Evolutionary conservation across 768 basidiomycete genomes (phyloP).

Genomic region (Hortiboletus flavorubellus): DNA sequence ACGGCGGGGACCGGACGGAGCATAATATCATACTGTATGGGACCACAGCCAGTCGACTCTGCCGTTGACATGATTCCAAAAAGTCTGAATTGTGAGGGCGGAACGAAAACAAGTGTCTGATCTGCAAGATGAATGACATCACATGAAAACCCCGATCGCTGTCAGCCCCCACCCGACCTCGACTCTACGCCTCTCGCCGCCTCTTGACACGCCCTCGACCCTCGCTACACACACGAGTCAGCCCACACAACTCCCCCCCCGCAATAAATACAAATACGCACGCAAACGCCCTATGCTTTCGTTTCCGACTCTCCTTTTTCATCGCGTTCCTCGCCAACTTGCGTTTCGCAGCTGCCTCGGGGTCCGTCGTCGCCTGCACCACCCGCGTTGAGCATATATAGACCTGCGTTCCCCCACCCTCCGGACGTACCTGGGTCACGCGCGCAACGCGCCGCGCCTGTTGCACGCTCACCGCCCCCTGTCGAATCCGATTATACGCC

Average conservation of each 20-base stretch:
- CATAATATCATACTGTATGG: no score
- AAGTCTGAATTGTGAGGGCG: neutral
- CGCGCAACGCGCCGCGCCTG: constrained; percentile 67
- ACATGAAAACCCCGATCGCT: neutral
- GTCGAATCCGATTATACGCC: constrained; percentile 78
- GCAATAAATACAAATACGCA: constrained; percentile 36
- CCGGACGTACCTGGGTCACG: constrained; percentile 42
- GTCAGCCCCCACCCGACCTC: neutral
- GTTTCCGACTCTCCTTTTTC: constrained; percentile 85
- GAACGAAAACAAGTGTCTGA: neutral
- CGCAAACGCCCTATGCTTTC: constrained; percentile 63
- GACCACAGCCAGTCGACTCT: no score
- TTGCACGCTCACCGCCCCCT: constrained; percentile 60
- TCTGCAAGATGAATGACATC: neutral
- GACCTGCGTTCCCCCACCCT: no score
- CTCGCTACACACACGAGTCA: constrained; percentile 34
- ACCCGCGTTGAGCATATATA: no score
- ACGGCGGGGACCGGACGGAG: neutral
- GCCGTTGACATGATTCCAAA: no score
- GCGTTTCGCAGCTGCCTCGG: constrained; percentile 71
- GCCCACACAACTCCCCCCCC: neutral
- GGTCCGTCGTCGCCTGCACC: constrained; percentile 64
- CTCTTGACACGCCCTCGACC: constrained; percentile 48
- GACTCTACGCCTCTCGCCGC: constrained; percentile 32
- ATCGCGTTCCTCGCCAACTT: constrained; percentile 66